Evolutionary conservation across 345 rosid species (phyloP), one percentile per base, ranked within the genome.

Genomic region (Melaleuca quinquenervia): DNA sequence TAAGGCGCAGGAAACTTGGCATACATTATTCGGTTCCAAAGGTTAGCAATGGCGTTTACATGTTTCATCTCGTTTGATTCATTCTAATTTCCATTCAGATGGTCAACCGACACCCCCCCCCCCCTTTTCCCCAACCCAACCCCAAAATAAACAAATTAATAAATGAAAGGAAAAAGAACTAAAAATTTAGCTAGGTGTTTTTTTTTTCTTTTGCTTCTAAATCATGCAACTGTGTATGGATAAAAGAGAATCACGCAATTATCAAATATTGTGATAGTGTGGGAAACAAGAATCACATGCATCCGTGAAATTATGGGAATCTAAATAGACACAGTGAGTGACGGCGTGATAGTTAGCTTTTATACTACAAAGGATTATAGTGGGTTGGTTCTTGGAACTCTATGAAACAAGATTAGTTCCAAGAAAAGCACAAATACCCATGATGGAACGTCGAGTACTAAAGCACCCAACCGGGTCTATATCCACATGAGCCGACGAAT

Each of bases 1-100:
- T 95, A 89, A 90, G 95, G 91, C 94, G 90, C 62, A 91, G 90
- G 86, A 93, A 93, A 83, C 96, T 98, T 90, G 98, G 96, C 87
- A 92, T 98, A 88, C 98, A 91, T 89, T 94, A 93, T 91, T 94
- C 96, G 86, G 89, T 90, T 88, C 96, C 96, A 55, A 94, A 94
- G 94, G 99, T 96, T 32, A 82, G 54, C 84, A 18, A 29, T 29
- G 22, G 64, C 51, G 54, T 86, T 84, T 87, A 27, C 45, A 22
- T 84, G 49, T 82, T 83, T 58, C 50, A 10, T 20, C 48, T 36
- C 3, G 32, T 83, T 24, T 12, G 50, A 75, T 53, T 51, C 48
- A 62, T 84, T 84, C 21, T 32, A 51, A 44, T 52, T 60, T 51
- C 74, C 80, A 64, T n/a, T 29, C 41, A 58, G 70, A 48, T 7